These are phyloP conservation scores for Candida tetrigidarum DNA, from an alignment of 1,139 yeast species.

Conservation along the genomic window DNA sequence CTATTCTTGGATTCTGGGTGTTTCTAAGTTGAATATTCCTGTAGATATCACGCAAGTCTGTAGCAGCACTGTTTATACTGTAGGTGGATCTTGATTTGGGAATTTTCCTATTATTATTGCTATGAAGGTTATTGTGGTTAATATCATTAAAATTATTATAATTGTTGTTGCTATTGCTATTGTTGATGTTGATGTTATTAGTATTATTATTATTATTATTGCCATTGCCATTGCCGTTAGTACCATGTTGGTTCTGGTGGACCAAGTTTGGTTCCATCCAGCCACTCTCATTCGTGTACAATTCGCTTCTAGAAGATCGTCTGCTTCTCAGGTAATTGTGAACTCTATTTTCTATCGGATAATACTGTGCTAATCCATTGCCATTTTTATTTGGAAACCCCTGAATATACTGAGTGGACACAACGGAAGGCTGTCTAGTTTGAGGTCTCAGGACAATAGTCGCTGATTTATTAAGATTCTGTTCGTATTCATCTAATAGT, in stretches of 20 bases:
- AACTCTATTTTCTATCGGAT: constrained; percentile 45
- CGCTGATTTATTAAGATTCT: constrained; percentile 36
- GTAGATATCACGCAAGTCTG: constrained; percentile 4
- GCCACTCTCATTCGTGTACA: constrained; percentile 43
- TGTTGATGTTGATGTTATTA: not conserved
- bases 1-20: constrained; percentile 8
- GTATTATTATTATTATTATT: not conserved
- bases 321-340: constrained; percentile 26
- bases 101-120: constrained; percentile 8
- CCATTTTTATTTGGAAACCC: constrained; percentile 16
- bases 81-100: constrained; percentile 34
- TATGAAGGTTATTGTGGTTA: too few species aligned
- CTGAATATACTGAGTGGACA: constrained; percentile 26
- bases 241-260: constrained; percentile 6
- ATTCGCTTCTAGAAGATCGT: constrained; percentile 46
- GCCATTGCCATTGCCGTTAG: not conserved
- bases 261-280: constrained; percentile 47
- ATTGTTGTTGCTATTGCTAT: not conserved
- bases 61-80: constrained; percentile 26
- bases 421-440: constrained; percentile 31
- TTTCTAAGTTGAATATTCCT: constrained; percentile 5
- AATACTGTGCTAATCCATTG: constrained; percentile 20
- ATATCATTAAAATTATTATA: not conserved
- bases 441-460: constrained; percentile 27
- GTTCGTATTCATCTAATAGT: constrained; percentile 56